Evolutionary conservation across 1,139 yeast genomes (phyloP).

Genomic region (Yamadazyma triangularis): DNA sequence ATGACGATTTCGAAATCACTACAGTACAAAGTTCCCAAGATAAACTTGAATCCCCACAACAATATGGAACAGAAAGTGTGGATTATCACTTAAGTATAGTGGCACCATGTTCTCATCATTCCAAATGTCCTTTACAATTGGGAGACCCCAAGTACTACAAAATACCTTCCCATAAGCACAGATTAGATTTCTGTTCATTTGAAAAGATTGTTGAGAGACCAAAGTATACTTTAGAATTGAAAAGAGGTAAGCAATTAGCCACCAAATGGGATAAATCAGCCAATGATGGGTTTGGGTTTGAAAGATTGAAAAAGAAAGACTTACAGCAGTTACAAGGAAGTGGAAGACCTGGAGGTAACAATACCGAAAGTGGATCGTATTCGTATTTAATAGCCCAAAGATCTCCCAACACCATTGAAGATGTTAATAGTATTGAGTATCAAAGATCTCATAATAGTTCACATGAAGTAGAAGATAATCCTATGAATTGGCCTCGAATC

Average conservation of each 20-base stretch:
- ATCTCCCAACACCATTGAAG: conserved; percentile 30
- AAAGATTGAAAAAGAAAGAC: conserved; percentile 21
- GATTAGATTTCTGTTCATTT: conserved; percentile 72
- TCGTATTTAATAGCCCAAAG: conserved; percentile 76
- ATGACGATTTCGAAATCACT: conserved; percentile 34
- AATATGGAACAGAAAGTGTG: conserved; percentile 20
- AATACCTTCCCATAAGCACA: conserved; percentile 56
- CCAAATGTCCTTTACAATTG: conserved; percentile 79
- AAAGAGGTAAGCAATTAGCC: conserved; percentile 73
- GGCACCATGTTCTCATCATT: conserved; percentile 92
- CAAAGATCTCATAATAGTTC: conserved; percentile 23
- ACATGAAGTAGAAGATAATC: conserved; percentile 23
- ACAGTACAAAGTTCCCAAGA: conserved; percentile 14
- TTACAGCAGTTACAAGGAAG: conserved; percentile 44
- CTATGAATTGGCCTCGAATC: conserved; percentile 68
- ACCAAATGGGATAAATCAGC: conserved; percentile 63
- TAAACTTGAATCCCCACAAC: conserved; percentile 6
- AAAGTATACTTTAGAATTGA: conserved; percentile 68
- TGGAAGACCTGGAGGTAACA: conserved; percentile 73
- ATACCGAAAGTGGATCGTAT: conserved; percentile 69
- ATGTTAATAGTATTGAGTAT: conserved; percentile 32
- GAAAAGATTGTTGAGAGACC: conserved; percentile 76
- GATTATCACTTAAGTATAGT: conserved; percentile 58
- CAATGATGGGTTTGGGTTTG: conserved; percentile 49
- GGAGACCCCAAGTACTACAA: conserved; percentile 67